Percentiles rank a stretch among this genome's conserved stretches.
Evolutionary conservation across 768 basidiomycete genomes (phyloP).

Genomic region (Trametes cingulata): DNA sequence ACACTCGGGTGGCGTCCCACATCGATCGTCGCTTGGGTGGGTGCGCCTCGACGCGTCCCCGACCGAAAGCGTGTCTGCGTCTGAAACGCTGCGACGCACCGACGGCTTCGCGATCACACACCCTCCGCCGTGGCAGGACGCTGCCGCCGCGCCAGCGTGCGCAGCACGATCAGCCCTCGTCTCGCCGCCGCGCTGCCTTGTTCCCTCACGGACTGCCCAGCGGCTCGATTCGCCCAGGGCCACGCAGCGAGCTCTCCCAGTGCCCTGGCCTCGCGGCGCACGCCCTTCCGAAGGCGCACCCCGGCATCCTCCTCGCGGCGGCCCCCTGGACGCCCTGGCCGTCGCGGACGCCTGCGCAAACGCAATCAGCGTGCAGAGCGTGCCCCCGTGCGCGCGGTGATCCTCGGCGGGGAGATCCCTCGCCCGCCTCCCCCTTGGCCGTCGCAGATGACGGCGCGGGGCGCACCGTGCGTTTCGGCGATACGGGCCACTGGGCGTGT

Average conservation of each 20-base stretch:
- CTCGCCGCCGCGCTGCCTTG: neutral
- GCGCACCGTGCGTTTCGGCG: neutral
- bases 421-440: neutral
- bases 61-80: neutral
- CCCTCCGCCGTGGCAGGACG: too few relatives aligned
- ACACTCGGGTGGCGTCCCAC: neutral
- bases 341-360: neutral
- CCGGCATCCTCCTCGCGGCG: neutral
- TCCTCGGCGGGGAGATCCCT: neutral
- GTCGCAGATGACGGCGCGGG: neutral
- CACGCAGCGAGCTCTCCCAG: neutral
- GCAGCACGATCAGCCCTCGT: neutral
- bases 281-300: neutral
- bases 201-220: neutral
- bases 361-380: neutral
- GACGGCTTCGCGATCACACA: too few relatives aligned
- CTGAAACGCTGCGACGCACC: neutral
- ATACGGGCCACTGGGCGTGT: neutral
- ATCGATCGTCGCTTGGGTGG: neutral
- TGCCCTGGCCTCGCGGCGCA: neutral
- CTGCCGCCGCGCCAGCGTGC: neutral
- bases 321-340: neutral
- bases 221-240: slow-evolving; percentile 2
- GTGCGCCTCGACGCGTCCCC: neutral
- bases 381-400: neutral